Evolutionary conservation across 2,329 filamentous ascomycete species (phyloP), one percentile per base, ranked within the genome.

Genomic region (Hymenoscyphus fructigenus): DNA sequence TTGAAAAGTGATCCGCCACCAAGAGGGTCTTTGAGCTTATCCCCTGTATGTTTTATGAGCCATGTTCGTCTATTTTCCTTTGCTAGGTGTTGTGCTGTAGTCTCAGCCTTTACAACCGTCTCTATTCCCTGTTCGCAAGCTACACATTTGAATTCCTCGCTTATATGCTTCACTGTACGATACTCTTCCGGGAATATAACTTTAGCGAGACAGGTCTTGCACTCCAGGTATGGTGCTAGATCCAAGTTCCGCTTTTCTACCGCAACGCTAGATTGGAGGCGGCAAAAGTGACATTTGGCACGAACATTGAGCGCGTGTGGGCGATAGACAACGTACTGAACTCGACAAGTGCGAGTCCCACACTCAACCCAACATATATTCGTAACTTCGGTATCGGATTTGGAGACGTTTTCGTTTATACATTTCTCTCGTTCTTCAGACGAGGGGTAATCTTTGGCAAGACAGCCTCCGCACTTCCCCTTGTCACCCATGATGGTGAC

Each of bases 241-340:
- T 57, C 53, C n/a, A n/a, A 15, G 10, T 41, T 62, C 17, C 20
- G 20, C 59, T 50, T 60, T 6, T n/a, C 41, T 29, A 17, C 59
- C 17, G 59, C 29, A n/a, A 62, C 12, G 23, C 66, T 61, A 5
- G 65, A 63, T 15, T 62, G 36, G 29, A 60, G 47, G 14, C 68
- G 67, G 23, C 68, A 70, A 38, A 66, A 70, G 26, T 69, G 62
- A 34, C 68, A 69, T 41, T 70, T 70, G 10, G 68, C 65, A 36
- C 64, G 63, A 55, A 70, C 68, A 23, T 67, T 67, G 20, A 70
- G 44, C 3, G 28, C 53, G 36, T 70, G 58, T 12, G 57, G 41
- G 14, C 34, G 26, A 59, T 69, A 69, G 14, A 70, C 64, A 10
- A 69, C 67, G 34, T 70, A 70, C 28, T 70, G 68, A n/a, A 65